Percentiles rank a stretch among this genome's conserved stretches.
These are phyloP conservation scores for Sphaerobolus stellatus DNA, from an alignment of 1,284 basidiomycete genomes.

Conservation along the genomic window DNA sequence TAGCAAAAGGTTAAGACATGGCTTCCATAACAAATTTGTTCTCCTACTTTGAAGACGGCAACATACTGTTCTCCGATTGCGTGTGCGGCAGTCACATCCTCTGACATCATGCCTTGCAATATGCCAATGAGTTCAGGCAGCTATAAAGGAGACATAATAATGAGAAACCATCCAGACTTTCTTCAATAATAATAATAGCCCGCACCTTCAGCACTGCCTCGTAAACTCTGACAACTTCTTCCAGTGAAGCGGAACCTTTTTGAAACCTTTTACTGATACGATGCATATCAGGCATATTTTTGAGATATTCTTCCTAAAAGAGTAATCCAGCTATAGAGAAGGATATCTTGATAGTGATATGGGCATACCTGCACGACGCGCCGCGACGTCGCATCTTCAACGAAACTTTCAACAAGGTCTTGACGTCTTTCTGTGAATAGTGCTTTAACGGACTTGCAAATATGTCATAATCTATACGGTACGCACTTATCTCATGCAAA, in stretches of 20 bases:
- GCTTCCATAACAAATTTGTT: background rate
- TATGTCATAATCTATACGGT: background rate
- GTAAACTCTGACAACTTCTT: conserved; percentile 96
- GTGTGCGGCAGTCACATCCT: conserved; percentile 40
- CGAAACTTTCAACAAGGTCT: conserved; percentile 83
- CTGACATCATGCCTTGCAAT: conserved; percentile 53
- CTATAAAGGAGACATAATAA: conserved; percentile 36
- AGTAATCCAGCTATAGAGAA: background rate
- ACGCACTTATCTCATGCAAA: conserved; percentile 86
- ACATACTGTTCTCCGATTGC: conserved; percentile 73
- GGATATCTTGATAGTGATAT: conserved; percentile 4
- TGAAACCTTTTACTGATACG: conserved; percentile 93
- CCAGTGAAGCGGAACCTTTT: conserved; percentile 79
- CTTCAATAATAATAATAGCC: background rate
- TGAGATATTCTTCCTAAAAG: conserved; percentile 78
- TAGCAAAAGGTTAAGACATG: background rate
- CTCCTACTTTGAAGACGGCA: conserved; percentile 54
- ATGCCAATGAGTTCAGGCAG: conserved; percentile 74
- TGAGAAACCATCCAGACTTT: background rate
- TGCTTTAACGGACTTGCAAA: background rate
- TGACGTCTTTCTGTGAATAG: conserved; percentile 69
- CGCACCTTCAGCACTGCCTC: conserved; percentile 75
- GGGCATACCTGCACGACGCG: conserved; percentile 65
- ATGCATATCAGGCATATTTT: conserved; percentile 92
- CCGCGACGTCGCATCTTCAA: conserved; percentile 76